phyloP scores from a whole-genome alignment of 352 stramenopile species.

The Globisporangium lucens region DNA sequence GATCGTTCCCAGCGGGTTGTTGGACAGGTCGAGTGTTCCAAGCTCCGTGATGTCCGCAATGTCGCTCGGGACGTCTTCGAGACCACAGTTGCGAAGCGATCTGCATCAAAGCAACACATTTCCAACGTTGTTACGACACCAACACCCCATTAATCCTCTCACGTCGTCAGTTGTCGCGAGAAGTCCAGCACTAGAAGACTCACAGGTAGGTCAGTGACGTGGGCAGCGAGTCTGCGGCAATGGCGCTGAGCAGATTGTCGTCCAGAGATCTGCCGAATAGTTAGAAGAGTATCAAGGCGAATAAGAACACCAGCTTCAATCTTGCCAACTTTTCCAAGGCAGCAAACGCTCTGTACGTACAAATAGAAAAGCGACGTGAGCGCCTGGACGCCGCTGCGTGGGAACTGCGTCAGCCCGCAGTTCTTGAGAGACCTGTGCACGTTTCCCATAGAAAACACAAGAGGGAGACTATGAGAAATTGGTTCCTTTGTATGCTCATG shows the following conservation, averaged over 20 bases:
- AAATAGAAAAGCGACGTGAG: constrained; percentile 4
- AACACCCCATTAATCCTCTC: not conserved
- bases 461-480: not conserved
- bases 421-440: constrained; percentile 4
- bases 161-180: no score
- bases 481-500: not conserved
- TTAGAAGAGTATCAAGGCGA: not conserved
- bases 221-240: not conserved
- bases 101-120: not conserved
- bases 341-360: not conserved
- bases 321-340: not conserved
- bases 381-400: not conserved
- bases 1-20: constrained; percentile 5
- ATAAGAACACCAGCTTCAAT: not conserved
- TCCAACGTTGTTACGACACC: not conserved
- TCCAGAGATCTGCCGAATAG: not conserved
- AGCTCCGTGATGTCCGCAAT: not conserved
- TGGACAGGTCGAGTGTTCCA: constrained; percentile 1
- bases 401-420: constrained; percentile 5
- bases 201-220: constrained; percentile 2
- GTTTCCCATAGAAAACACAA: not conserved
- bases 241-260: not conserved
- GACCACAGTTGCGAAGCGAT: constrained; percentile 1
- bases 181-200: no score
- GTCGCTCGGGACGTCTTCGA: constrained; percentile 1